Base-by-base conservation (phyloP, 768 basidiomycete genomes). In the Suillus weaverae region DNA sequence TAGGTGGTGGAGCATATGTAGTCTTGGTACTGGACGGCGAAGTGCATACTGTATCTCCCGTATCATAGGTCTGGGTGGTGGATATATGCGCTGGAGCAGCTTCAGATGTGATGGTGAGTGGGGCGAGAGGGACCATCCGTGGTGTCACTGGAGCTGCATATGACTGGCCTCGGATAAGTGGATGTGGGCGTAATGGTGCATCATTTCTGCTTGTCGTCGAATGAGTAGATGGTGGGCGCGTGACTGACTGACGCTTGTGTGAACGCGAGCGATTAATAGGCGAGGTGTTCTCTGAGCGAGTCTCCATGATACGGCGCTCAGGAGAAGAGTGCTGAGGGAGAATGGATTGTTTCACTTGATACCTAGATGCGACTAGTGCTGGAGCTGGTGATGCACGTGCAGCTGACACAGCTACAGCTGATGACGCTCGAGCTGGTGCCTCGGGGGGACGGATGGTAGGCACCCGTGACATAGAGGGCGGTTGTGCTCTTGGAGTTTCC, bases 111-210 rank as follows among this genome's bases (percentile, higher is more conserved):
- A 88, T 83, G 2, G 87, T 86, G 60, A 91, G 80, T 41, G 90
- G 89, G 10, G 85, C 80, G 16, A 89, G 79, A 78, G 78, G 76
- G 4, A 81, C 77, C 48, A 85, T 84, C 72, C 85, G 80, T 62
- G 77, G 70, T 60, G 77, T 64, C 64, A 73, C 71, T 2, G 73
- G 67, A 32, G 72, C 60, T 48, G 74, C 74, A 64, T 84, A 86
- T 0, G 90, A 90, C 67, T 87, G 83, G 10, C 89, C 90, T 62
- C 91, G 87, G 67, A 92, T 91, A 60, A 92, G 81, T 8, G 90
- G 91, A 71, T 92, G 91, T 0, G 89, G 90, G 18, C 89, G 88
- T 59, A 89, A 67, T 7, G 70, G 78, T 0, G 64, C 67, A 32
- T 83, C 78, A 3, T 77, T 72, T 64, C 69, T 70, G 54, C 77